A percentile compares a stretch with the other conserved stretches of the same genome.
These are phyloP conservation scores for Erythrophleum ivorense DNA, from an alignment of 331 rosid genomes.

Conservation along the genomic window DNA sequence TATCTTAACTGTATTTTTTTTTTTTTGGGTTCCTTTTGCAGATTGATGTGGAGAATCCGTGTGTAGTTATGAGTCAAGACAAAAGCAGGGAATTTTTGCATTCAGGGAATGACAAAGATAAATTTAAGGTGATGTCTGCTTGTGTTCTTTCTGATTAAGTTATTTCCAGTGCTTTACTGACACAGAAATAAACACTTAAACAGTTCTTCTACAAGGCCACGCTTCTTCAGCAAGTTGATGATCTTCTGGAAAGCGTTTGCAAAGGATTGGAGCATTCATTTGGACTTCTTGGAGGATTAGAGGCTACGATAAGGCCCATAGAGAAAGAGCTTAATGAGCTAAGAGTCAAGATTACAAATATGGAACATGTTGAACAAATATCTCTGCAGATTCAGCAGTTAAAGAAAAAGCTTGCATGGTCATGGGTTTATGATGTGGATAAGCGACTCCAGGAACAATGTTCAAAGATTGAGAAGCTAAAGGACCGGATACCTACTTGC, in stretches of 20 bases:
- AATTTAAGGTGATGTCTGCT: conserved; percentile 78
- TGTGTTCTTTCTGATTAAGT: conserved; percentile 19
- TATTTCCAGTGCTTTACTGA: conserved; percentile 49
- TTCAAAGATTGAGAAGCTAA: conserved; percentile 61
- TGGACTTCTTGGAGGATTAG: conserved; percentile 68
- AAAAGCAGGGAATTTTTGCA: conserved; percentile 96
- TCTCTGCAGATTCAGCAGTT: conserved; percentile 65
- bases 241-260: conserved; percentile 75
- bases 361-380: conserved; percentile 88
- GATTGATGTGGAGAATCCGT: conserved; percentile 99
- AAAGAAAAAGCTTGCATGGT: conserved; percentile 95
- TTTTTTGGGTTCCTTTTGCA: conserved; percentile 40
- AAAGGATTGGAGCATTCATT: conserved; percentile 57
- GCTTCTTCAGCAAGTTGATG: conserved; percentile 93
- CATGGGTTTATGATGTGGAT: conserved; percentile 89
- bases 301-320: conserved; percentile 73
- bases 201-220: conserved; percentile 98
- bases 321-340: conserved; percentile 83
- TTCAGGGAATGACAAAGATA: conserved; percentile 91
- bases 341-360: conserved; percentile 71
- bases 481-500: conserved; percentile 75
- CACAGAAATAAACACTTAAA: conserved; percentile 38
- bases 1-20: conserved; percentile 2
- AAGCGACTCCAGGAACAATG: conserved; percentile 60
- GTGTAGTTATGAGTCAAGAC: conserved; percentile 96